Conservation (phyloP, 441 rosid species). For the Croton setiger region DNA sequence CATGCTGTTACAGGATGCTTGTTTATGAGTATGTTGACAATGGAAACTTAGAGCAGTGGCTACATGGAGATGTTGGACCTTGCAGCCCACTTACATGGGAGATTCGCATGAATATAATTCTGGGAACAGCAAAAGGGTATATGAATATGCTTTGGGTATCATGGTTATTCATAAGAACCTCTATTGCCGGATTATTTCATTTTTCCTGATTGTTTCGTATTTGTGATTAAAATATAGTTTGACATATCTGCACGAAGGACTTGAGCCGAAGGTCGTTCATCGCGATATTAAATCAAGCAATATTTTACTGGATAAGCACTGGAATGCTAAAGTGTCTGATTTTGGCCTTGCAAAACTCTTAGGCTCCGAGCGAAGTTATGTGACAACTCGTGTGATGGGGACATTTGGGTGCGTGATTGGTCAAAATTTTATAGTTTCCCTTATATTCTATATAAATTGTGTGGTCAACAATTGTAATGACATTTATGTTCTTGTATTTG, state of each 20-base stretch:
- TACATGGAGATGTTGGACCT: constrained; percentile 67
- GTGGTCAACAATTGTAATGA: constrained; percentile 3
- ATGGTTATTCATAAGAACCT: background rate
- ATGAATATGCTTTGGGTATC: background rate
- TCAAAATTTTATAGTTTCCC: background rate
- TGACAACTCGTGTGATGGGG: constrained; percentile 80
- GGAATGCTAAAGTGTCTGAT: constrained; percentile 67
- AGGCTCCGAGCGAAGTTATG: constrained; percentile 54
- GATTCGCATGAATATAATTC: constrained; percentile 53
- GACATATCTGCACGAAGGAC: constrained; percentile 63
- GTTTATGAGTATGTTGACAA: constrained; percentile 64
- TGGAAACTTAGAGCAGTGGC: constrained; percentile 73
- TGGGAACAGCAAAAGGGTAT: constrained; percentile 68
- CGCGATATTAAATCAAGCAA: constrained; percentile 69
- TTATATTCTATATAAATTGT: background rate
- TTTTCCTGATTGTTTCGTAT: background rate
- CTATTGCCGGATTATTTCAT: background rate
- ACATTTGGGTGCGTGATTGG: constrained; percentile 53
- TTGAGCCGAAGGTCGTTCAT: constrained; percentile 70
- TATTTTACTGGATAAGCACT: constrained; percentile 57
- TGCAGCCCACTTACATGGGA: constrained; percentile 69
- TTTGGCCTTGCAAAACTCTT: constrained; percentile 72
- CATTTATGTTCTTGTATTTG: constrained; percentile 4
- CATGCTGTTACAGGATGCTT: constrained; percentile 46
- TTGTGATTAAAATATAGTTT: constrained; percentile 32